A percentile compares a stretch with the other conserved stretches of the same genome.
These are phyloP conservation scores for Pseudoneurospora amorphoporcata DNA, from an alignment of 495 filamentous ascomycete species.

Conservation along the genomic window DNA sequence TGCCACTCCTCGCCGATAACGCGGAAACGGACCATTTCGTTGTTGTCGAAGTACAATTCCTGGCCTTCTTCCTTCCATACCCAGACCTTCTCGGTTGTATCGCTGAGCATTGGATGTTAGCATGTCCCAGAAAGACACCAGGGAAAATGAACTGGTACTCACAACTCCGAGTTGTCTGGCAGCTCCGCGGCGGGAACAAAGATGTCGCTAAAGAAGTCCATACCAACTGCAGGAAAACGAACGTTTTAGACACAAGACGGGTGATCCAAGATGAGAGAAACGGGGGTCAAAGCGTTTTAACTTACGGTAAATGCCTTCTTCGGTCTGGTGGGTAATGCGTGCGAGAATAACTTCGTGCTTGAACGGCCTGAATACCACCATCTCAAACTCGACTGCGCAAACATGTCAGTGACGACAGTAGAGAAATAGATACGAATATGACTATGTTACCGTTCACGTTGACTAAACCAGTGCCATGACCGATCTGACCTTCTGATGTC, in stretches of 20 bases:
- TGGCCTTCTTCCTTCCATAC: constrained; percentile 66
- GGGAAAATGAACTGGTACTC: constrained; percentile 20
- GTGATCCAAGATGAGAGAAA: not conserved
- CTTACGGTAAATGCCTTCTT: constrained; percentile 66
- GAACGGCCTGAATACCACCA: constrained; percentile 92
- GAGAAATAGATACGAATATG: not conserved
- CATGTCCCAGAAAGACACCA: not conserved
- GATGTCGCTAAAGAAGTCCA: constrained; percentile 89
- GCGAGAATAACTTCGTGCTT: constrained; percentile 81
- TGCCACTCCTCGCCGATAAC: constrained; percentile 80
- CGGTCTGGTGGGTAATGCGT: constrained; percentile 60
- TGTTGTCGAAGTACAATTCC: constrained; percentile 73
- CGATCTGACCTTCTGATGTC: constrained; percentile 84
- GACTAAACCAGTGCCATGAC: constrained; percentile 77
- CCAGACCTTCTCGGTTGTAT: constrained; percentile 65
- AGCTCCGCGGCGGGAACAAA: constrained; percentile 62
- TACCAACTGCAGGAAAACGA: constrained; percentile 44
- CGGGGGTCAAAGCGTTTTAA: not conserved
- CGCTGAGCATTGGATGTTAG: constrained; percentile 29
- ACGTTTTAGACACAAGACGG: not conserved
- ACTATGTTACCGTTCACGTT: constrained; percentile 69
- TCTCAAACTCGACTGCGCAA: constrained; percentile 68
- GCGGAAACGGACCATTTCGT: constrained; percentile 76
- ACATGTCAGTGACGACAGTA: constrained; percentile 1
- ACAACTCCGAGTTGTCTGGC: constrained; percentile 65